Percentiles rank a stretch among this genome's conserved stretches.
Conservation (phyloP, 2,329 filamentous ascomycete genomes). For the Aspergillus flavus region DNA sequence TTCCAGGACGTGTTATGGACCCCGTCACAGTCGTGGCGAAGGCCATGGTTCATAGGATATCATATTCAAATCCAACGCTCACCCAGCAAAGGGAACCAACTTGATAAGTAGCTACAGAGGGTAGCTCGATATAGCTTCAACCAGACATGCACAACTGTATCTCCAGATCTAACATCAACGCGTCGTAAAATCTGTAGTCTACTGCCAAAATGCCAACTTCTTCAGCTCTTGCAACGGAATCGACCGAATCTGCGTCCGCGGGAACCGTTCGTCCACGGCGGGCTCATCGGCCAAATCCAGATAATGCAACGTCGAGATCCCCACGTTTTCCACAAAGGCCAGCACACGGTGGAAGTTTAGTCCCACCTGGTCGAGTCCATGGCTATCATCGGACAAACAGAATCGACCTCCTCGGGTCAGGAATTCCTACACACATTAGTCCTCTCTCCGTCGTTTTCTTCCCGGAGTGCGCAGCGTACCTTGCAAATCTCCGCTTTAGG, state of each 20-base stretch:
- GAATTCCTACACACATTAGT: slow-evolving; percentile 65
- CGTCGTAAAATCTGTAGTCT: background rate
- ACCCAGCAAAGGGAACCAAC: background rate
- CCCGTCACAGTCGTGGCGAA: too few relatives aligned
- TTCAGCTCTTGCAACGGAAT: slow-evolving; percentile 39
- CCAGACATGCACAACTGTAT: background rate
- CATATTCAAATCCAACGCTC: background rate
- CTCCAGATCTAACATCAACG: background rate
- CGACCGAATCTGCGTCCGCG: slow-evolving; percentile 35
- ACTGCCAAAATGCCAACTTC: slow-evolving; percentile 35
- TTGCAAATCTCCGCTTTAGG: slow-evolving; percentile 77
- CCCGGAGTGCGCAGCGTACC: slow-evolving; percentile 21
- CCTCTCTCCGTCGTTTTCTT: background rate
- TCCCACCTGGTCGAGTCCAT: slow-evolving; percentile 83
- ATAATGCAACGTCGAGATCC: slow-evolving; percentile 43
- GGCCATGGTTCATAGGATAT: background rate
- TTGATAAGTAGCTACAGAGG: background rate
- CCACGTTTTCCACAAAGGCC: slow-evolving; percentile 63
- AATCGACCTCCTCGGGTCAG: slow-evolving; percentile 74
- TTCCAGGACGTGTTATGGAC: too few relatives aligned
- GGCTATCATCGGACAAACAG: slow-evolving; percentile 92
- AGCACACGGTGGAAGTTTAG: slow-evolving; percentile 76
- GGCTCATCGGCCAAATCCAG: slow-evolving; percentile 32
- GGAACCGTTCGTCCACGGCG: slow-evolving; percentile 39
- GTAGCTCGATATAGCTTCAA: background rate